These are phyloP conservation scores for Candida ipomoeae DNA, from an alignment of 805 yeast genomes.

Conservation along the genomic window DNA sequence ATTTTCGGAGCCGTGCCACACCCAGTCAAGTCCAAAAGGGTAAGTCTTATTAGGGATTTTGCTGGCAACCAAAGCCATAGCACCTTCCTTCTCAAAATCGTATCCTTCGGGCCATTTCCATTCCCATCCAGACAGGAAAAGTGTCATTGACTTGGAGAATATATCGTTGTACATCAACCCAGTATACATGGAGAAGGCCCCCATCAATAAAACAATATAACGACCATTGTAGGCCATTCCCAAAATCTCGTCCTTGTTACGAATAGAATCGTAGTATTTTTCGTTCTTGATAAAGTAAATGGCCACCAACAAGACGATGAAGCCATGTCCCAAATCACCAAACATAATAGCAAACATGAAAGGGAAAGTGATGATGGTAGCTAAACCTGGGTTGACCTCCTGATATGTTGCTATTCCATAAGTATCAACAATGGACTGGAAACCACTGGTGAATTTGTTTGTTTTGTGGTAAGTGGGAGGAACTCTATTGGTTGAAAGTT, in stretches of 20 bases:
- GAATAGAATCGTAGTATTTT: conserved; percentile 45
- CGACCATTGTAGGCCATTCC: conserved; percentile 76
- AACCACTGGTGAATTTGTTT: conserved; percentile 65
- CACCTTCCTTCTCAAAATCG: conserved; percentile 23
- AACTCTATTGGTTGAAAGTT: conserved; percentile 57
- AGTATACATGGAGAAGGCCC: conserved; percentile 67
- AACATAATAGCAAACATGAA: conserved; percentile 83
- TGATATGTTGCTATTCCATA: conserved; percentile 73
- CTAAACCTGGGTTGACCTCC: conserved; percentile 72
- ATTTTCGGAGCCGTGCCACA: conserved; percentile 81
- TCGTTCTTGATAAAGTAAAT: conserved; percentile 53
- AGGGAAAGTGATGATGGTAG: conserved; percentile 72
- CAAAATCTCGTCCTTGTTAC: conserved; percentile 65
- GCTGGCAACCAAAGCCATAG: conserved; percentile 40
- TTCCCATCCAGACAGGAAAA: conserved; percentile 68
- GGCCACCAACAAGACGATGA: conserved; percentile 56
- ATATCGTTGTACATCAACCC: conserved; percentile 71
- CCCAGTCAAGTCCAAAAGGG: conserved; percentile 63
- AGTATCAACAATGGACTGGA: conserved; percentile 70
- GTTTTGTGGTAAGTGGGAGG: conserved; percentile 72
- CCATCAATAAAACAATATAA: conserved; percentile 67
- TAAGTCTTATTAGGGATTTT: conserved; percentile 46
- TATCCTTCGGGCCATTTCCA: conserved; percentile 49
- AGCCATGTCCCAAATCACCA: conserved; percentile 81
- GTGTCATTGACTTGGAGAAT: conserved; percentile 63